Evolutionary conservation across 2,329 filamentous ascomycete genomes (phyloP), one percentile per base, ranked within the genome.

Genomic region (Xylaria polymorpha): DNA sequence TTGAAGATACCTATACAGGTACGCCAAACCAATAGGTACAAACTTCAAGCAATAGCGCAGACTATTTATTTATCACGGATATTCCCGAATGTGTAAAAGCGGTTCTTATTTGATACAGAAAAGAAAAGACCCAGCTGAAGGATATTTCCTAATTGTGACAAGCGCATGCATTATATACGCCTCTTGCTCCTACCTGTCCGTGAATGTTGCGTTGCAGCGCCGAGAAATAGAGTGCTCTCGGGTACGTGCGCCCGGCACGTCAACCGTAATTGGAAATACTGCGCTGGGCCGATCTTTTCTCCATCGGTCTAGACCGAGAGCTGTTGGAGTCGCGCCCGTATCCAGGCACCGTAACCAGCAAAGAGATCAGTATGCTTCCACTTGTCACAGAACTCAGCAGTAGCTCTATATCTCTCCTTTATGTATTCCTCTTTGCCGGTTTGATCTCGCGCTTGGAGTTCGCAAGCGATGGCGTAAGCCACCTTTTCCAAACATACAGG

Each of bases 401-500:
- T 59, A 0, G 77, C 80, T 41, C 71, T 62, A 74, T 84, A 84
- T 46, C 83, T 80, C 64, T 83, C 77, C 10, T 72, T 72, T 1
- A 79, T 61, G 61, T 79, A 76, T 35, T 55, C 53, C 1, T 66
- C 62, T 58, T 74, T 76, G 1, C 72, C 66, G 2, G 64, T 59
- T 4, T 77, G 71, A 25, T 72, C 61, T 18, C 56, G 25, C 6
- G 48, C 68, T 35, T 72, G 63, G 1, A 72, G 60, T 41, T 78
- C 75, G 39, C 73, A 76, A 14, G 71, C 72, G 14, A 81, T 66
- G 7, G 76, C 76, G 66, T 78, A 74, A 1, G 79, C 75, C 0
- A 91, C 66, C 77, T 91, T 91, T 7, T 80, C 80, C 64, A 87
- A 75, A 71, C 89, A 90, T 0, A 91, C 81, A 0, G 86, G 87